Percentiles rank a stretch among this genome's conserved stretches.
phyloP scores from a whole-genome alignment of 371 early-diverging fungal genomes.

The Mortierella sp. region DNA sequence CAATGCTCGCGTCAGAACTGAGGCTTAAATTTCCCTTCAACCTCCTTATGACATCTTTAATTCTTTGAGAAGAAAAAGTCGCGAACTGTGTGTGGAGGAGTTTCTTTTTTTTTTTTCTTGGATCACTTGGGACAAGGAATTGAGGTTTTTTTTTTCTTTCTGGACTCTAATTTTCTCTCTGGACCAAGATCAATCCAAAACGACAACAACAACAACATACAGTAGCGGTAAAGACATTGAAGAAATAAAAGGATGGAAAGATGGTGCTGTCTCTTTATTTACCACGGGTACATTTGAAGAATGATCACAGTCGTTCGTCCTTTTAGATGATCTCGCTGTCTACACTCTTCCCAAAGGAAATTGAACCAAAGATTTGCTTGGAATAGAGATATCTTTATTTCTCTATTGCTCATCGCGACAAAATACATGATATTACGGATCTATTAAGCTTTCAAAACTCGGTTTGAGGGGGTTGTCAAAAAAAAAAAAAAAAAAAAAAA shows the following conservation, averaged over 20 bases:
- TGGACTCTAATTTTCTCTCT: not conserved
- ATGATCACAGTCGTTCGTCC: not conserved
- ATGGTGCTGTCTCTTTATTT: slow-evolving; percentile 37
- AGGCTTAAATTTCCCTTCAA: slow-evolving; percentile 72
- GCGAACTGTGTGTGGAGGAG: no score
- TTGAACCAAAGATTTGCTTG: no score
- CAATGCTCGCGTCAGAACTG: slow-evolving; percentile 94
- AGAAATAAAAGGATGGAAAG: slow-evolving; percentile 24
- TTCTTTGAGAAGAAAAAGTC: not conserved
- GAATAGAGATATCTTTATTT: not conserved
- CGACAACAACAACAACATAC: not conserved
- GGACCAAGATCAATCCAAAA: not conserved
- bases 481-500: not conserved
- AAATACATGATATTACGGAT: slow-evolving; percentile 1
- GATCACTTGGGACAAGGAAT: slow-evolving; percentile 1
- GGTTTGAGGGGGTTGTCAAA: not conserved
- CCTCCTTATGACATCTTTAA: not conserved
- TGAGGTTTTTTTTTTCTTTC: not conserved
- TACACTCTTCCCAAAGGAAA: no score
- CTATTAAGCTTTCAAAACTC: not conserved
- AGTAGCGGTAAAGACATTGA: not conserved
- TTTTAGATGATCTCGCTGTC: not conserved
- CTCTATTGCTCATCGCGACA: not conserved
- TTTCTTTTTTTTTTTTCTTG: slow-evolving; percentile 1
- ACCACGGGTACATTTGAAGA: not conserved